Evolutionary conservation across 2,329 filamentous ascomycete species (phyloP), one percentile per base, ranked within the genome.

Genomic region (Raffaelea deltoideospora): DNA sequence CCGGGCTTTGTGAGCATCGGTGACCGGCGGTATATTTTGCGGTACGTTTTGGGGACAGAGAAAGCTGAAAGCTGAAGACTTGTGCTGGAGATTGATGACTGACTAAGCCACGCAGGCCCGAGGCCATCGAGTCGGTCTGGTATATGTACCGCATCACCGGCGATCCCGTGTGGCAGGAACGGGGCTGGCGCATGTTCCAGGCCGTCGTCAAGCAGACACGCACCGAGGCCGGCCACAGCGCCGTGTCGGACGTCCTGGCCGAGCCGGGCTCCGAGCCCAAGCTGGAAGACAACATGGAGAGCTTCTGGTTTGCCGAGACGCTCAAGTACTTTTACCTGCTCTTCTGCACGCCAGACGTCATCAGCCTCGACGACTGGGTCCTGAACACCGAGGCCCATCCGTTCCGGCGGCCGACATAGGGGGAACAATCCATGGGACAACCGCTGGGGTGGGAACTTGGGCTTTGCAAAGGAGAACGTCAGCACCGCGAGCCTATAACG

Each of bases 111-210:
- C 4, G 2, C 44, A 81, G 80, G 18, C 83, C 84, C 17, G 85
- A 93, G 61, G 83, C 82, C 1, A 86, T 93, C 47, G 85, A 93
- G 50, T 85, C 79, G 1, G 76, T 92, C 13, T 92, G 85, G 69
- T 82, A 87, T 59, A 78, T 92, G 64, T 90, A 92, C 60, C 81
- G 86, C 51, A 84, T 92, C 56, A 92, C 84, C 0, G 86, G 84
- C 33, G 79, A 90, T 44, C 58, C 66, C 2, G 55, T 58, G 5
- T 85, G 83, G 67, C 78, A 79, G 52, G 83, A 92, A 21, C 78
- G 79, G 45, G 87, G 83, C 14, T 94, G 86, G 86, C 63, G 65
- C 34, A 92, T 94, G 83, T 94, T 85, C 53, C 60, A 75, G 43
- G 65, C 79, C 17, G 74, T 90, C 35, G 64, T 79, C 38, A 66